Conservation (phyloP, 73 alveolate genomes). For the Blepharisma stoltei region DNA sequence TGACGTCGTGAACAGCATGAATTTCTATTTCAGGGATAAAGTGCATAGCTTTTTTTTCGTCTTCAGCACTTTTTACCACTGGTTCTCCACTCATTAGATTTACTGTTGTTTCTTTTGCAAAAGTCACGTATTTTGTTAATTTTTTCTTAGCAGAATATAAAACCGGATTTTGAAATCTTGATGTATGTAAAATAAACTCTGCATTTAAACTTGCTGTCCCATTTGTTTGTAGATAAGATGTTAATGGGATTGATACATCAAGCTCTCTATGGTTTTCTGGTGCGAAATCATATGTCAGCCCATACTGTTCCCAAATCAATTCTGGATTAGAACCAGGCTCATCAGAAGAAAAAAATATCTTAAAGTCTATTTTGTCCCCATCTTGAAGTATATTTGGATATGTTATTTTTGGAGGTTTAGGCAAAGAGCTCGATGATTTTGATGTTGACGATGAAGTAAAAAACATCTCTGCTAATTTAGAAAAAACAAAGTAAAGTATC, state of each 20-base stretch:
- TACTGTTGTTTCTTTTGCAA: background rate
- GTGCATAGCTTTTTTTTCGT: slow-evolving; percentile 37
- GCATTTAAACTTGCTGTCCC: slow-evolving; percentile 36
- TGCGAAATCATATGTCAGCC: slow-evolving; percentile 34
- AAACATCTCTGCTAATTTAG: no score
- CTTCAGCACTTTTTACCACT: slow-evolving; percentile 37
- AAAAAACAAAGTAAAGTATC: no score
- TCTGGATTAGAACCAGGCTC: slow-evolving; percentile 28
- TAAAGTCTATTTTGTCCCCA: slow-evolving; percentile 17
- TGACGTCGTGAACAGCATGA: slow-evolving; percentile 53
- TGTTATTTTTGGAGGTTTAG: background rate
- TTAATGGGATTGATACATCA: slow-evolving; percentile 44
- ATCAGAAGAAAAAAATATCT: slow-evolving; percentile 27
- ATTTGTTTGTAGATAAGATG: slow-evolving; percentile 33
- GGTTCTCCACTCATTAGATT: slow-evolving; percentile 31
- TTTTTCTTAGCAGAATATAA: background rate
- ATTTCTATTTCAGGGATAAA: slow-evolving; percentile 56
- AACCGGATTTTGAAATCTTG: background rate
- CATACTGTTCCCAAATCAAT: slow-evolving; percentile 39
- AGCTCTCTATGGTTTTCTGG: slow-evolving; percentile 33
- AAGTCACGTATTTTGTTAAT: background rate
- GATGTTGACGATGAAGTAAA: no score
- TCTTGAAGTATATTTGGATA: slow-evolving; percentile 29
- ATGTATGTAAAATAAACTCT: slow-evolving; percentile 36
- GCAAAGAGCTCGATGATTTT: no score